A percentile compares a stretch with the other conserved stretches of the same genome.
These are phyloP conservation scores for Aspergillus neoniger DNA, from an alignment of 2,329 filamentous ascomycete genomes.

Conservation along the genomic window DNA sequence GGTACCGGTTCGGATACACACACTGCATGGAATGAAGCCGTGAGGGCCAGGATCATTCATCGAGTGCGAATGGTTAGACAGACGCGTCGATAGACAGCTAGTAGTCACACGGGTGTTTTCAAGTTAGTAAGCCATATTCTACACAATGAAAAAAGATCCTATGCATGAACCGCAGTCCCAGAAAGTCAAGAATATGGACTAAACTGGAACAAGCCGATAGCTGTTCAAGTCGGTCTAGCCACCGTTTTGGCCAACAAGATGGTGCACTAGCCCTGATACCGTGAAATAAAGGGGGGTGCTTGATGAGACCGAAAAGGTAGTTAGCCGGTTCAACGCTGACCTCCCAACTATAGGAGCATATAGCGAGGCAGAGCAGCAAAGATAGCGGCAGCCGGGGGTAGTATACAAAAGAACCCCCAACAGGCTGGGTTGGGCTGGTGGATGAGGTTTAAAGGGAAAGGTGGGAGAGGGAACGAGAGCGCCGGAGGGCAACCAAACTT, in stretches of 20 bases:
- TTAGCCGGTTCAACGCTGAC: not conserved
- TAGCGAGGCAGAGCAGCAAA: not conserved
- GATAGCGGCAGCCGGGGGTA: not conserved
- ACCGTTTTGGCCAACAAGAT: not conserved
- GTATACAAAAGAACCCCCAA: not conserved
- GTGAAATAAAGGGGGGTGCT: not conserved
- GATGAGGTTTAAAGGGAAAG: not conserved
- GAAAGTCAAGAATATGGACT: not conserved
- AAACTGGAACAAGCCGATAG: not conserved
- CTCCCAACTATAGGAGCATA: not conserved
- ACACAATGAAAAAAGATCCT: not conserved
- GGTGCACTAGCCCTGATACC: not conserved
- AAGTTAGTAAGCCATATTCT: constrained; percentile 3
- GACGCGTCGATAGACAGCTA: not conserved
- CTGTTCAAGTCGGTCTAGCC: not conserved
- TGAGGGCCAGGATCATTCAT: constrained; percentile 2
- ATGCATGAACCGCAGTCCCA: not conserved
- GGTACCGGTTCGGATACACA: constrained; percentile 19
- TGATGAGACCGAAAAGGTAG: not conserved
- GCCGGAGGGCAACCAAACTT: constrained; percentile 17
- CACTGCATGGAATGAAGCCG: constrained; percentile 8
- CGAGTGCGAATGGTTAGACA: not conserved
- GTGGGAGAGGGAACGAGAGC: constrained; percentile 8
- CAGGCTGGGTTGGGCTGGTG: not conserved
- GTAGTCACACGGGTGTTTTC: not conserved